phyloP scores from a whole-genome alignment of 2,329 filamentous ascomycete species.

The Diaporthe ilicicola region DNA sequence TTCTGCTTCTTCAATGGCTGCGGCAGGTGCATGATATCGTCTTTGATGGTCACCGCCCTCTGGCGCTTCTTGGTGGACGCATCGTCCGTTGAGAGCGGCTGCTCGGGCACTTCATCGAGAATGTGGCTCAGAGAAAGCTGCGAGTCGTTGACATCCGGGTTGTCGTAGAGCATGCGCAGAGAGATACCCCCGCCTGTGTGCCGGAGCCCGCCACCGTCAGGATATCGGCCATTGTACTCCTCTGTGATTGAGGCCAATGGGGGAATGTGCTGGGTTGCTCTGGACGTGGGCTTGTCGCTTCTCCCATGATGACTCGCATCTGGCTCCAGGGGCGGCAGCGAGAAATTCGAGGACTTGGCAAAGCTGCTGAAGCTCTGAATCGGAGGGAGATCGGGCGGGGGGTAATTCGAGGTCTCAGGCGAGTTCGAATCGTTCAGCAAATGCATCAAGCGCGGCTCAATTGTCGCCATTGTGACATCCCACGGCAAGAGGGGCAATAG shows the following conservation, averaged over 20 bases:
- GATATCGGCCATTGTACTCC: constrained; percentile 31
- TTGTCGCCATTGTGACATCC: constrained; percentile 65
- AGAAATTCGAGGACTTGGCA: constrained; percentile 53
- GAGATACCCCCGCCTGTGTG: constrained; percentile 36
- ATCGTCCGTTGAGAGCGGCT: constrained; percentile 42
- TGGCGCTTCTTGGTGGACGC: constrained; percentile 63
- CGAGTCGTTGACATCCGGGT: constrained; percentile 48
- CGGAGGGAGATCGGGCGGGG: constrained; percentile 62
- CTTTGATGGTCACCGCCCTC: constrained; percentile 57
- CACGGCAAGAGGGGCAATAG: constrained; percentile 19
- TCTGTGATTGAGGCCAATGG: constrained; percentile 35
- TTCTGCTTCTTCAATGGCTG: constrained; percentile 73
- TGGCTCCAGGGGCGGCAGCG: constrained; percentile 61
- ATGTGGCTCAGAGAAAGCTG: constrained; percentile 56
- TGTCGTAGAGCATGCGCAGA: constrained; percentile 51
- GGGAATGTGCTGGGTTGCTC: constrained; percentile 37
- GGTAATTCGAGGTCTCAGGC: constrained; percentile 44
- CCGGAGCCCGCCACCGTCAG: constrained; percentile 26
- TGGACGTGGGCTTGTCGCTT: constrained; percentile 45
- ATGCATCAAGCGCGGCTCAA: constrained; percentile 73
- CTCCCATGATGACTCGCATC: constrained; percentile 48
- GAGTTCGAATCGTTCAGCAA: constrained; percentile 67
- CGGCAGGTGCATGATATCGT: constrained; percentile 70
- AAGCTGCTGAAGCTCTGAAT: constrained; percentile 56
- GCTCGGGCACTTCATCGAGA: constrained; percentile 54